These are phyloP conservation scores for Dichomitus squalens DNA, from an alignment of 1,284 basidiomycete species.

Conservation along the genomic window DNA sequence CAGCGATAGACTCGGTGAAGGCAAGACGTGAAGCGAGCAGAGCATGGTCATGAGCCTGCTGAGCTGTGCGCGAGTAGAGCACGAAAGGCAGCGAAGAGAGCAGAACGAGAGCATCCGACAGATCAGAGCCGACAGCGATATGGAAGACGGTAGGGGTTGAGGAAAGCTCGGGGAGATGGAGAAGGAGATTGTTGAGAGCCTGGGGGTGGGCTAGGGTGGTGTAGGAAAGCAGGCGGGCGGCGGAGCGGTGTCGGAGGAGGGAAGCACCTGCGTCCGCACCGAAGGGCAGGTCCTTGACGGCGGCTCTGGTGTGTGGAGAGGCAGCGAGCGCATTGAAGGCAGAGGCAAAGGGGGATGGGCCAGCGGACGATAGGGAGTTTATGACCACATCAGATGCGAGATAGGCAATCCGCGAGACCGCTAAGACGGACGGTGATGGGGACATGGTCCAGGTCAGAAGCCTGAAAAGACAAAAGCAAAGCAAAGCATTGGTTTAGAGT, in stretches of 20 bases:
- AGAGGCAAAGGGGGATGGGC: slow-evolving; percentile 38
- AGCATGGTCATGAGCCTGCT: slow-evolving; percentile 75
- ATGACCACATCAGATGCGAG: slow-evolving; percentile 69
- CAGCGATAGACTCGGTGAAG: slow-evolving; percentile 56
- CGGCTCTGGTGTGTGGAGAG: slow-evolving; percentile 16
- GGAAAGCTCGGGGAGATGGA: slow-evolving; percentile 60
- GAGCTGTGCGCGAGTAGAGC: slow-evolving; percentile 62
- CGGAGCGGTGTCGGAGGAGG: slow-evolving; percentile 41
- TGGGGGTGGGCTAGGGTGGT: slow-evolving; percentile 48
- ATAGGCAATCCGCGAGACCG: slow-evolving; percentile 70
- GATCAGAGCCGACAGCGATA: slow-evolving; percentile 53
- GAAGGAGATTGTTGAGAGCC: slow-evolving; percentile 53
- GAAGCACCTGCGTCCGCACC: slow-evolving; percentile 62
- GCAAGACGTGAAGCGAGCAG: slow-evolving; percentile 74
- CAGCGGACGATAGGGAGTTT: slow-evolving; percentile 50
- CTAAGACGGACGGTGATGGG: slow-evolving; percentile 34
- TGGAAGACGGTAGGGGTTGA: slow-evolving; percentile 59
- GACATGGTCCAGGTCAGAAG: slow-evolving; percentile 15
- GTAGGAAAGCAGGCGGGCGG: slow-evolving; percentile 51
- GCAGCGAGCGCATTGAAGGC: slow-evolving; percentile 18
- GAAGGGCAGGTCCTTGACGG: slow-evolving; percentile 47
- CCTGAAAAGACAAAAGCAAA: neutral
- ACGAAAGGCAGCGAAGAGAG: slow-evolving; percentile 61
- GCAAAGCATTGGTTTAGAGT: slow-evolving; percentile 11
- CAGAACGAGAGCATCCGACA: slow-evolving; percentile 60